Conservation (phyloP, 441 rosid species). For the Pelargonium australe region DNA sequence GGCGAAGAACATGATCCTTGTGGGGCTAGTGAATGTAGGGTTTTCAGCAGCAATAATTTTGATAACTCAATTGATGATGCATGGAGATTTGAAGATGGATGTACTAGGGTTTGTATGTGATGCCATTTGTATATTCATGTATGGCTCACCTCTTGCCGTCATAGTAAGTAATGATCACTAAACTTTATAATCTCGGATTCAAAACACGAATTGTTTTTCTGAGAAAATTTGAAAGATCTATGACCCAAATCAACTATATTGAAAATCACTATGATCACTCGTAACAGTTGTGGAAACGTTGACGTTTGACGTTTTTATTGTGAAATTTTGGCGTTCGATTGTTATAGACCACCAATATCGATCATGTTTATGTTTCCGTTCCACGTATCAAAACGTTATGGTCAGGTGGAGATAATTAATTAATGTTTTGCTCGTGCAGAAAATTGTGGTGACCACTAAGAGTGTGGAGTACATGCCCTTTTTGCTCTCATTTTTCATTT, state of each 20-base stretch:
- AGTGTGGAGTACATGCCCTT: slow-evolving; percentile 22
- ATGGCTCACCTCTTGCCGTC: slow-evolving; percentile 16
- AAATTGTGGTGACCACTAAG: slow-evolving; percentile 17
- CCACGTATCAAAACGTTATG: too few relatives aligned
- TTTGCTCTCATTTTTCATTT: slow-evolving; percentile 14
- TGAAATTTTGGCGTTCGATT: too few relatives aligned
- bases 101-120: slow-evolving; percentile 13
- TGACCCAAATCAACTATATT: too few relatives aligned
- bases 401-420: too few relatives aligned
- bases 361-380: too few relatives aligned
- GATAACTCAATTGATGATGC: background rate
- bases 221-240: too few relatives aligned
- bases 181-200: background rate
- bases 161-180: slow-evolving; percentile 3
- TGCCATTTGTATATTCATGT: slow-evolving; percentile 15
- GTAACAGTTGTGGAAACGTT: too few relatives aligned
- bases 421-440: background rate
- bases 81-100: slow-evolving; percentile 10
- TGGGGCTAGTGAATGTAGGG: slow-evolving; percentile 13
- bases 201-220: too few relatives aligned
- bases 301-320: too few relatives aligned
- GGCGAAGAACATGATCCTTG: slow-evolving; percentile 9
- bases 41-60: background rate
- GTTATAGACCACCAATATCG: too few relatives aligned
- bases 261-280: too few relatives aligned